Evolutionary conservation across 768 basidiomycete species (phyloP), one percentile per base, ranked within the genome.

Genomic region (Lactarius sanguifluus): DNA sequence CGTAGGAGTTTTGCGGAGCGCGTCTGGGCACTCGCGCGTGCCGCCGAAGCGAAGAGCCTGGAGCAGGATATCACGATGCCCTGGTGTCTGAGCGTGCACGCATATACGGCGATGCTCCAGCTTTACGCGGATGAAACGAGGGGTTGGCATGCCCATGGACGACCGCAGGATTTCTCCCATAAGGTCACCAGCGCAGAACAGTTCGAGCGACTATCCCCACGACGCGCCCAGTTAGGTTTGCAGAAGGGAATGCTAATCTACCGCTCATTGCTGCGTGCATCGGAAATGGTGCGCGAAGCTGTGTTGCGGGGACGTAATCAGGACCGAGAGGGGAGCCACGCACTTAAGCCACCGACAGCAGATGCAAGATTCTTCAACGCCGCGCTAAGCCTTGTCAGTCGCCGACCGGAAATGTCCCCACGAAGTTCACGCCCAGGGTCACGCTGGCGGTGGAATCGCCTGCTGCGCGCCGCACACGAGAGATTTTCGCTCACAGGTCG

Each of bases 321-420:
- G 25, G 25, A 52, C 36, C 20, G 40, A 5, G n/a, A 55, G 25
- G 47, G 57, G 66, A 55, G 38, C 32, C 41, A 18, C 1, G 9
- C 23, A 8, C 66, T 61, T 13, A 1, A 32, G n/a, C 50, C 52
- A 12, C 66, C 66, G 3, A 59, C 1, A 10, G 62, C 84, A 1
- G 90, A 92, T 70, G 83, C 81, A n/a, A 80, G 83, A 55, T 90
- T 90, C 73, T 90, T 86, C 77, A 89, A 89, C 62, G 85, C 85
- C 2, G 78, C 84, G 10, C 75, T 91, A 15, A 74, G 77, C 12
- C 75, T 87, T 20, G 73, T 76, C 66, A 62, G 59, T 9, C 69
- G 67, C 6, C 62, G 57, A 18, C 68, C 62, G 15, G 55, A 65
- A 30, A 71, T 67, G 63, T 23, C 30, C 2, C 43, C 60, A 38